These are phyloP conservation scores for Patellifolia procumbens DNA, from an alignment of 179 eudicot genomes.

Conservation along the genomic window DNA sequence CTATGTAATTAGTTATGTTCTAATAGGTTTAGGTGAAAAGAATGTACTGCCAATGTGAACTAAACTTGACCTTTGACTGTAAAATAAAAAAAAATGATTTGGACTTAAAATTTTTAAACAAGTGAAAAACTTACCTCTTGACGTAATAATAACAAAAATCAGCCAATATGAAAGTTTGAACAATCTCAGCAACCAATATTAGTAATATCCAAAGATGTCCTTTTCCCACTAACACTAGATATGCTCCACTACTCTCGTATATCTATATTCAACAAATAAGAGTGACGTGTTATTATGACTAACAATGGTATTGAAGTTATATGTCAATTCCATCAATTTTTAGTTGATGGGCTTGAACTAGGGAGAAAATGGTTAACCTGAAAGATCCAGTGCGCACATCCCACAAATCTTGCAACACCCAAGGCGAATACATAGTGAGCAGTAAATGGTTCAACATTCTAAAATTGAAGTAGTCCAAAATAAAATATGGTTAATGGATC, in stretches of 20 bases:
- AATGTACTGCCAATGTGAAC: too few species aligned
- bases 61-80: neutral
- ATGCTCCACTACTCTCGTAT: neutral
- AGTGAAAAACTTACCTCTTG: slow-evolving; percentile 46
- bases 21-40: too few species aligned
- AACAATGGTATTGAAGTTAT: too few species aligned
- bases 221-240: slow-evolving; percentile 9
- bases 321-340: too few species aligned
- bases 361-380: neutral
- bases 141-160: slow-evolving; percentile 87
- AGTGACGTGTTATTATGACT: too few species aligned
- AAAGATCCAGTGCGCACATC: slow-evolving; percentile 14
- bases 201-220: slow-evolving; percentile 64
- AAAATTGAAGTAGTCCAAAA: too few species aligned
- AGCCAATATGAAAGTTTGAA: slow-evolving; percentile 80
- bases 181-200: slow-evolving; percentile 52
- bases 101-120: neutral
- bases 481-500: too few species aligned
- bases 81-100: neutral
- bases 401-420: slow-evolving; percentile 12
- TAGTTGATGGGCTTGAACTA: too few species aligned
- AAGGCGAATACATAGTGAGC: slow-evolving; percentile 21
- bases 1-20: too few species aligned
- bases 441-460: slow-evolving; percentile 22
- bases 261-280: neutral